Evolutionary conservation across 2,329 filamentous ascomycete genomes (phyloP).

Genomic region (Shiraia bambusicola): DNA sequence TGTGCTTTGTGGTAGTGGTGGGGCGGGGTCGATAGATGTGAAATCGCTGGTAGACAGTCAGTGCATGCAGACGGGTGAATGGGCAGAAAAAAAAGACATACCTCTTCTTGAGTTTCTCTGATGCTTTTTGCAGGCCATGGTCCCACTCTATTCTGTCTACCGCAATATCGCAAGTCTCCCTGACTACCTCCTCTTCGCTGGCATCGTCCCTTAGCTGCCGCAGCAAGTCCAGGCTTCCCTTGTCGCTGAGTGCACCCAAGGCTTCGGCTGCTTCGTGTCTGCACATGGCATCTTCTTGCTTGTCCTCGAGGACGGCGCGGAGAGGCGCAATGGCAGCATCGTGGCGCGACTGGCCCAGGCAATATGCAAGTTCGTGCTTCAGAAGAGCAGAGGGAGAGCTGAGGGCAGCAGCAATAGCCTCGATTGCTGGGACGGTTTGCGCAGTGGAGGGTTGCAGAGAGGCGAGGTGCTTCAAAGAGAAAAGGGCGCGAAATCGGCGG

Average conservation of each 20-base stretch:
- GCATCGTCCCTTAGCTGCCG: conserved; percentile 71
- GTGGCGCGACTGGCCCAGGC: conserved; percentile 87
- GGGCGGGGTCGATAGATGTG: conserved; percentile 91
- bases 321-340: conserved; percentile 71
- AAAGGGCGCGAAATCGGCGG: conserved; percentile 90
- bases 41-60: conserved; percentile 69
- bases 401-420: conserved; percentile 87
- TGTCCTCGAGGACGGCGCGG: conserved; percentile 71
- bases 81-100: conserved; percentile 45
- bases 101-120: conserved; percentile 81
- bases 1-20: conserved; percentile 73
- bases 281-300: conserved; percentile 89
- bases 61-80: neutral
- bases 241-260: conserved; percentile 80
- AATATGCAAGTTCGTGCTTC: conserved; percentile 97
- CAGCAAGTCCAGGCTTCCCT: conserved; percentile 71
- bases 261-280: conserved; percentile 96
- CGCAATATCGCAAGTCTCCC: conserved; percentile 95
- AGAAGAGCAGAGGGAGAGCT: conserved; percentile 81
- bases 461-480: conserved; percentile 94
- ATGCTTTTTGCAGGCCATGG: conserved; percentile 57
- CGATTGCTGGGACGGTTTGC: conserved; percentile 63
- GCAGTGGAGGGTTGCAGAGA: conserved; percentile 61
- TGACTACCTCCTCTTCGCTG: conserved; percentile 77
- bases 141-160: conserved; percentile 94